Conservation (phyloP, 2,329 filamentous ascomycete genomes). For the Aspergillus puulaauensis region DNA sequence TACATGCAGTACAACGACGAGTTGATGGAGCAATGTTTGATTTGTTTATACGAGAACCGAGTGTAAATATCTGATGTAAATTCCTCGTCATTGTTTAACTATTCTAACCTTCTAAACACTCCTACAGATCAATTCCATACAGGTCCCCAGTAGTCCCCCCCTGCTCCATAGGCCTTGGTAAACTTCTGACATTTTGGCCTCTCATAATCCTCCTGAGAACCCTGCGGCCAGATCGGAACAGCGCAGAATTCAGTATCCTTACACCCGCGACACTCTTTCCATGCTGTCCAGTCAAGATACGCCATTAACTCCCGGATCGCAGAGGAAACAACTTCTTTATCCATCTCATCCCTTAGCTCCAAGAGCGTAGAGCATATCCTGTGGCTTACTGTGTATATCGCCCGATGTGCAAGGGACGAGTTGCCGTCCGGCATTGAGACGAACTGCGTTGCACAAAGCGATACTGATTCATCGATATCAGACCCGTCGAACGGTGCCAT, state of each 20-base stretch:
- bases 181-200: not conserved
- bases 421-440: slow-evolving; percentile 19
- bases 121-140: not conserved
- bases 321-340: slow-evolving; percentile 24
- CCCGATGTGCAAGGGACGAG: slow-evolving; percentile 23
- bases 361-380: slow-evolving; percentile 35
- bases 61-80: not conserved
- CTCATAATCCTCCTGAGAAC: slow-evolving; percentile 50
- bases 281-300: slow-evolving; percentile 59
- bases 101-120: no score
- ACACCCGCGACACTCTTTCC: slow-evolving; percentile 59
- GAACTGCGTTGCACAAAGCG: slow-evolving; percentile 36
- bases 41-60: no score
- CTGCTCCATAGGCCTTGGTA: not conserved
- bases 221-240: slow-evolving; percentile 65
- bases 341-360: slow-evolving; percentile 19
- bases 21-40: not conserved
- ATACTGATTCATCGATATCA: slow-evolving; percentile 26
- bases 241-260: slow-evolving; percentile 56
- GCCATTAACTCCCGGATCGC: slow-evolving; percentile 44
- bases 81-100: not conserved
- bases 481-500: slow-evolving; percentile 36
- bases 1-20: no score
- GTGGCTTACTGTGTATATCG: slow-evolving; percentile 28
- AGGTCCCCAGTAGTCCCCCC: not conserved